phyloP scores from a whole-genome alignment of 2,329 filamentous ascomycete genomes.

The Beauveria caledonica region DNA sequence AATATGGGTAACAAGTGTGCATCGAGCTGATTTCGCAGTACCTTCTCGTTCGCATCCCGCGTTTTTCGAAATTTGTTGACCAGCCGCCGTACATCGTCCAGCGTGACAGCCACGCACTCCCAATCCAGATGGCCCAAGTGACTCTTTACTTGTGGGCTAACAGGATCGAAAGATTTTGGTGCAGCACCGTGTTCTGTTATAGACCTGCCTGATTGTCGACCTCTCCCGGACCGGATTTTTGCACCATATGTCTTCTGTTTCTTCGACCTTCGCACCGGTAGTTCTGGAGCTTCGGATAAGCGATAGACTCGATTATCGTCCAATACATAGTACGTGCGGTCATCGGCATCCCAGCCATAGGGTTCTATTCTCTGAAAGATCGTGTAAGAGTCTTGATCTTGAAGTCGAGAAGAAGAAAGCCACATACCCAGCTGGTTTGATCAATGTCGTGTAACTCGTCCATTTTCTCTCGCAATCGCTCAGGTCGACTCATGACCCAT shows the following conservation, averaged over 20 bases:
- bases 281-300: slow-evolving; percentile 63
- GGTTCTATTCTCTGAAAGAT: slow-evolving; percentile 60
- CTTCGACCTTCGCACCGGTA: slow-evolving; percentile 51
- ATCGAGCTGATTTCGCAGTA: slow-evolving; percentile 61
- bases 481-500: slow-evolving; percentile 82
- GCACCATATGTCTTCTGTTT: slow-evolving; percentile 46
- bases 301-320: slow-evolving; percentile 93
- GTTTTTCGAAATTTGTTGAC: slow-evolving; percentile 64
- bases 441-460: slow-evolving; percentile 72
- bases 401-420: not conserved
- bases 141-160: slow-evolving; percentile 40
- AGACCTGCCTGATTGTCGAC: slow-evolving; percentile 39
- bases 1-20: slow-evolving; percentile 78
- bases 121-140: slow-evolving; percentile 71
- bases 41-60: slow-evolving; percentile 77
- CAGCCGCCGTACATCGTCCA: slow-evolving; percentile 68
- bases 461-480: slow-evolving; percentile 80
- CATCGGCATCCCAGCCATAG: slow-evolving; percentile 80
- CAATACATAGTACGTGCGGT: slow-evolving; percentile 80
- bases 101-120: slow-evolving; percentile 81
- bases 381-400: slow-evolving; percentile 16
- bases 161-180: slow-evolving; percentile 22
- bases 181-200: slow-evolving; percentile 4
- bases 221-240: slow-evolving; percentile 62
- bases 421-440: slow-evolving; percentile 68